Conservation (phyloP, 768 basidiomycete species). For the Asterophora parasitica region DNA sequence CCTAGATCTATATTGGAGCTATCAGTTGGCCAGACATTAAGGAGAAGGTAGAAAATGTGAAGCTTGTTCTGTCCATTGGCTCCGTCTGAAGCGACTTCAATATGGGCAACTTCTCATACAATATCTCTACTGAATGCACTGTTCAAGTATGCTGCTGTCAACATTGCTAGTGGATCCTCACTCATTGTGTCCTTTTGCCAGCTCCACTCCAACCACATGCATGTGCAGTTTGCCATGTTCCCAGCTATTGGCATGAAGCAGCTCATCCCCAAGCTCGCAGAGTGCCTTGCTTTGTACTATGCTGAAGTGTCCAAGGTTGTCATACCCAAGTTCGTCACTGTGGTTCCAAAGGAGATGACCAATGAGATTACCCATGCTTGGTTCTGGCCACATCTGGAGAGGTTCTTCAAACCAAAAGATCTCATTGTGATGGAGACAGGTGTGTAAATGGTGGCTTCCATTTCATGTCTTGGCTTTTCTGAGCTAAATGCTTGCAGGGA, state of each 20-base stretch:
- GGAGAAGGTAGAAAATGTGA: conserved; percentile 68
- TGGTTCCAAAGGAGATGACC: conserved; percentile 45
- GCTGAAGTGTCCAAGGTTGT: conserved; percentile 34
- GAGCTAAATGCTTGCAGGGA: conserved; percentile 36
- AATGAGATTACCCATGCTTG: conserved; percentile 80
- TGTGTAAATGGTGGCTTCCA: conserved; percentile 9
- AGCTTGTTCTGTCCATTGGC: conserved; percentile 72
- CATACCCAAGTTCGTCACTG: conserved; percentile 41
- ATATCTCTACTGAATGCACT: conserved; percentile 50
- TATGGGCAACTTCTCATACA: conserved; percentile 82
- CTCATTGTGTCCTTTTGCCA: conserved; percentile 22
- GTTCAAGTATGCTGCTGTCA: conserved; percentile 49
- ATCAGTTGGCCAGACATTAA: conserved; percentile 63
- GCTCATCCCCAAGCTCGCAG: conserved; percentile 67
- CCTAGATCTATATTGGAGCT: conserved; percentile 71
- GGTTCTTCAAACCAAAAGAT: conserved; percentile 69
- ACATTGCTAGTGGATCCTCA: neutral
- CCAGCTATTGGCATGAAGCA: conserved; percentile 70
- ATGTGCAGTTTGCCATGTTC: conserved; percentile 60
- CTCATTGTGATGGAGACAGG: conserved; percentile 89
- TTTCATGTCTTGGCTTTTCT: neutral
- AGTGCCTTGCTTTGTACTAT: conserved; percentile 41
- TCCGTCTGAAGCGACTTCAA: conserved; percentile 77
- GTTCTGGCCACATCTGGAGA: conserved; percentile 77
- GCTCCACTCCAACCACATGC: conserved; percentile 74